phyloP scores from a whole-genome alignment of 2,329 filamentous ascomycete genomes.

The Coleophoma eucalyptorum region DNA sequence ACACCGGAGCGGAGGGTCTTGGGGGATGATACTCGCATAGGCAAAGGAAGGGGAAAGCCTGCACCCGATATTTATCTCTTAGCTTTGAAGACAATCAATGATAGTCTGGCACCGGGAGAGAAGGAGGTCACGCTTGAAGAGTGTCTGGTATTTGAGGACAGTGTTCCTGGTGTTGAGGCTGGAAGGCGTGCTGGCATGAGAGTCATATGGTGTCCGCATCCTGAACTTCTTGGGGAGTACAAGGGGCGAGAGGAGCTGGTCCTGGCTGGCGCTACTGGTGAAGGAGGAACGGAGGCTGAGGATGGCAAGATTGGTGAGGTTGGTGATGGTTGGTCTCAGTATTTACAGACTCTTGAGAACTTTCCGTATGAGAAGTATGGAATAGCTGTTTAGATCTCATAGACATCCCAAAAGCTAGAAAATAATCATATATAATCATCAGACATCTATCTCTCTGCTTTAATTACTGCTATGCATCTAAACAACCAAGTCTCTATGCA shows the following conservation, averaged over 20 bases:
- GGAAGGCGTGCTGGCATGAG: constrained; percentile 91
- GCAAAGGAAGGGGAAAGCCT: constrained; percentile 82
- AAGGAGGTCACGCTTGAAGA: constrained; percentile 72
- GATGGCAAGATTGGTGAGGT: constrained; percentile 56
- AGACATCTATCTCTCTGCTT: no score
- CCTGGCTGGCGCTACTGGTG: constrained; percentile 68
- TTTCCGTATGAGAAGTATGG: constrained; percentile 59
- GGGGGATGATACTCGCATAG: constrained; percentile 80
- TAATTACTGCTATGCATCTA: no score
- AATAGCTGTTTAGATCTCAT: constrained; percentile 32
- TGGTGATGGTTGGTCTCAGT: constrained; percentile 59
- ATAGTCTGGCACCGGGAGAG: constrained; percentile 59
- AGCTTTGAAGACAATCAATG: constrained; percentile 81
- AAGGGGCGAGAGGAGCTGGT: constrained; percentile 74
- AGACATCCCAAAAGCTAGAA: no score
- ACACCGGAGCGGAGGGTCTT: constrained; percentile 68
- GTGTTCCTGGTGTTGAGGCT: constrained; percentile 87
- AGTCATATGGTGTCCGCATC: constrained; percentile 88
- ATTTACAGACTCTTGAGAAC: constrained; percentile 42
- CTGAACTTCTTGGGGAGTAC: constrained; percentile 72
- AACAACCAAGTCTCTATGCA: no score
- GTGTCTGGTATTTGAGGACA: constrained; percentile 95
- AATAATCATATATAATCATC: no score
- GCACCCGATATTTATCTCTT: constrained; percentile 92
- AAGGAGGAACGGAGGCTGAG: constrained; percentile 31